phyloP scores from a whole-genome alignment of 2,329 filamentous ascomycete genomes.

The Endocalyx cinctus region DNA sequence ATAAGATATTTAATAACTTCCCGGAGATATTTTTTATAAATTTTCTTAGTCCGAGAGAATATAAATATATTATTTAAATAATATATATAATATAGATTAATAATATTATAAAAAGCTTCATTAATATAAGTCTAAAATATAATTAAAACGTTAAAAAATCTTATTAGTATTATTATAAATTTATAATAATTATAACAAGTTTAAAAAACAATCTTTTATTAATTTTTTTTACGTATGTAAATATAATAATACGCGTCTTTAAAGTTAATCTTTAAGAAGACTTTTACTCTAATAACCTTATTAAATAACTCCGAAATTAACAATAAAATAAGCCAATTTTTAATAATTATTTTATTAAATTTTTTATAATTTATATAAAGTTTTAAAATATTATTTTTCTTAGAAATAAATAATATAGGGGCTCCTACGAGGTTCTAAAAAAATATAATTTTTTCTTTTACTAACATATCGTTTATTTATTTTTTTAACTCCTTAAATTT shows the following conservation, averaged over 20 bases:
- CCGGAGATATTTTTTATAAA: too few relatives aligned
- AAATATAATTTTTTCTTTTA: too few relatives aligned
- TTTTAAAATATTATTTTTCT: too few relatives aligned
- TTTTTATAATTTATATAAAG: too few relatives aligned
- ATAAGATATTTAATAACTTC: too few relatives aligned
- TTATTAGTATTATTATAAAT: not conserved
- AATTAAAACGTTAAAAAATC: not conserved
- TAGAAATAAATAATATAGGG: too few relatives aligned
- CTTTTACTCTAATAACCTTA: not conserved
- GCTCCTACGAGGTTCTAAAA: too few relatives aligned
- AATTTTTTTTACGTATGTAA: not conserved
- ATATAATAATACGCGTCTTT: not conserved
- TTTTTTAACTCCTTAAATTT: too few relatives aligned
- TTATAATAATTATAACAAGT: too few relatives aligned
- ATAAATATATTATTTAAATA: not conserved
- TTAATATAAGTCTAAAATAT: not conserved
- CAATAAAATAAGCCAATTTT: not conserved
- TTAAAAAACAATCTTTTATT: too few relatives aligned
- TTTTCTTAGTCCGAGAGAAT: too few relatives aligned
- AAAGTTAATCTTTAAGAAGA: conserved; percentile 1
- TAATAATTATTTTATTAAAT: not conserved
- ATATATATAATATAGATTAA: not conserved
- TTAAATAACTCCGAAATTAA: not conserved
- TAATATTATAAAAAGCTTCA: not conserved
- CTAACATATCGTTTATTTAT: too few relatives aligned